Conservation (phyloP, 2,329 filamentous ascomycete species). For the Chaetomium globosum region DNA sequence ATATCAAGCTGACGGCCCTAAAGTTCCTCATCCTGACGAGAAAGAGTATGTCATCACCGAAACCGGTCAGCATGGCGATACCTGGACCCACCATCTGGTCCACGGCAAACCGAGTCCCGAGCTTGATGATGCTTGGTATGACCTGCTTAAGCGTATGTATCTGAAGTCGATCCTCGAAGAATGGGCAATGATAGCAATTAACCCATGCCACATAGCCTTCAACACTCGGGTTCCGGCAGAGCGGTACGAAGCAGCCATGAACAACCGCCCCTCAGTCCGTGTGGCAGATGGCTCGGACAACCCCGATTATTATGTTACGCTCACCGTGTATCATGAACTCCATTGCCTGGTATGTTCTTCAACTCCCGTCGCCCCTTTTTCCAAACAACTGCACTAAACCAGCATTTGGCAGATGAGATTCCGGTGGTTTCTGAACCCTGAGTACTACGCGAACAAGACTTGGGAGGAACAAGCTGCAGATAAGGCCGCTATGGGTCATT, state of each 20-base stretch:
- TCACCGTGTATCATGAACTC: slow-evolving; percentile 26
- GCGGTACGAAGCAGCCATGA: slow-evolving; percentile 15
- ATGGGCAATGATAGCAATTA: background rate
- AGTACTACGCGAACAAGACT: slow-evolving; percentile 24
- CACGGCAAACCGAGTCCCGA: slow-evolving; percentile 21
- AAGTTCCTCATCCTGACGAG: slow-evolving; percentile 25
- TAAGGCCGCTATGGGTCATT: slow-evolving; percentile 14
- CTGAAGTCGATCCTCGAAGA: background rate
- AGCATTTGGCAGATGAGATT: slow-evolving; percentile 17
- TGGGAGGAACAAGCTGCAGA: slow-evolving; percentile 23
- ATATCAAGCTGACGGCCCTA: background rate
- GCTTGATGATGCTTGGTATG: slow-evolving; percentile 21
- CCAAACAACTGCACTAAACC: background rate
- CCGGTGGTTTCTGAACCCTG: slow-evolving; percentile 22
- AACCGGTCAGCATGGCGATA: slow-evolving; percentile 14
- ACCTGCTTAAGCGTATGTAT: slow-evolving; percentile 19
- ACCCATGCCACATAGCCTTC: slow-evolving; percentile 15
- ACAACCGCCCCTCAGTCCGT: slow-evolving; percentile 14
- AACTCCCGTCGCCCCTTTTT: background rate
- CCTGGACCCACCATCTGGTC: slow-evolving; percentile 16
- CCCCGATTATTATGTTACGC: slow-evolving; percentile 24
- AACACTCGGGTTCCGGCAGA: slow-evolving; percentile 22
- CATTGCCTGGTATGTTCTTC: slow-evolving; percentile 17
- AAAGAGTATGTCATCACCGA: slow-evolving; percentile 19
- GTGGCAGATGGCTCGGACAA: slow-evolving; percentile 11